Base-by-base conservation (phyloP, 2,329 filamentous ascomycete species). In the Phoma sp. region DNA sequence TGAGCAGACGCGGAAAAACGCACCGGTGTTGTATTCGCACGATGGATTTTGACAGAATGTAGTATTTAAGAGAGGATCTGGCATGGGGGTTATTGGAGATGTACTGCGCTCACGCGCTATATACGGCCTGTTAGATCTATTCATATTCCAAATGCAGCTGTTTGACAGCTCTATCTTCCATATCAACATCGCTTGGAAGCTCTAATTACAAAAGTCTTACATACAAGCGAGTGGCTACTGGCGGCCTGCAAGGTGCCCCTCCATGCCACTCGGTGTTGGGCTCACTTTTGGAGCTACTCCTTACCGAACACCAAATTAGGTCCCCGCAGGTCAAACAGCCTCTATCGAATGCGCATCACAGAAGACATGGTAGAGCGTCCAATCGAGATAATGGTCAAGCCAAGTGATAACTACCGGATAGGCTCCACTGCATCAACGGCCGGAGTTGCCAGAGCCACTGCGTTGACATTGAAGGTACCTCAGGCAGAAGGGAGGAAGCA, bases 71-170 rank as follows among this genome's bases (percentile, higher is more conserved):
- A 18, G 46, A 33, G 24, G n/a, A 42, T 27, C 11, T 50, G 52
- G 30, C 30, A 18, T 35, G 27, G 27, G 27, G 24, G 25, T 45
- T 30, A 30, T 22, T 50, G 48, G 52, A 50, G 42, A 42, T 50
- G 41, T 48, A 46, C 36, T 22, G 52, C 52, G 46, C 52, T 55
- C 46, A 38, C 25, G 37, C 52, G 47, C 46, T 30, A 38, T 41
- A 10, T 49, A 32, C 36, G 36, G 41, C 43, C 35, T 47, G 11
- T 27, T 13, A 50, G 14, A 42, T 41, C 36, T 32, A 22, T 27
- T 6, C 45, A 30, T 55, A 39, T 47, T 45, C 40, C 41, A 46
- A 46, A 32, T 14, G 29, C 11, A 50, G 41, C 52, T 50, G 52
- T 27, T 11, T 37, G 41, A 41, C 41, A 46, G 46, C 46, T 29